Percentiles rank a stretch among this genome's conserved stretches.
Conservation (phyloP, 805 yeast genomes). For the Metschnikowia lachancei region DNA sequence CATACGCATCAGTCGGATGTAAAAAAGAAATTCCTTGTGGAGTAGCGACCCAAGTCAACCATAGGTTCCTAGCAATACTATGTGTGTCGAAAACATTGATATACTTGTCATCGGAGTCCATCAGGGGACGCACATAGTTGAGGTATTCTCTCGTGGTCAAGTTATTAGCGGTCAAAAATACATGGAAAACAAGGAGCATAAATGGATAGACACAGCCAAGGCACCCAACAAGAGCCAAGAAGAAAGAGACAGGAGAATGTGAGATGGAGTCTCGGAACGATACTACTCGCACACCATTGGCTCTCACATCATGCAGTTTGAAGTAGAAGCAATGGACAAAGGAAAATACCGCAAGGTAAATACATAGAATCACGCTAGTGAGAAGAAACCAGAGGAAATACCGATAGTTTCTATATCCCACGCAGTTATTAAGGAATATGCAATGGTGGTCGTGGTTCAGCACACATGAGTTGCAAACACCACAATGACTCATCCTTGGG, state of each 20-base stretch:
- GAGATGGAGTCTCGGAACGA: conserved; percentile 10
- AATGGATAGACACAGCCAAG: conserved; percentile 55
- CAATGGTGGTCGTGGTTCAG: conserved; percentile 73
- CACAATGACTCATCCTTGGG: conserved; percentile 67
- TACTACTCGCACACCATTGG: background rate
- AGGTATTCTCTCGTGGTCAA: conserved; percentile 75
- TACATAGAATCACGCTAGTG: conserved; percentile 22
- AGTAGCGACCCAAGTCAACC: conserved; percentile 38
- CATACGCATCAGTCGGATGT: conserved; percentile 8
- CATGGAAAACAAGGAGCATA: conserved; percentile 51
- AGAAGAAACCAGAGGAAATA: conserved; percentile 36
- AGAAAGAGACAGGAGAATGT: conserved; percentile 39
- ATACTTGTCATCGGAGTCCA: conserved; percentile 30
- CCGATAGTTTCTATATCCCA: conserved; percentile 39
- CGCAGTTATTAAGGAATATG: conserved; percentile 51
- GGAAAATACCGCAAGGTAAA: conserved; percentile 11
- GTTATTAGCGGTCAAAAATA: conserved; percentile 52
- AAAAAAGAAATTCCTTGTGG: conserved; percentile 23
- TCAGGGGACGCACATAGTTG: conserved; percentile 38
- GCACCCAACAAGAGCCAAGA: conserved; percentile 50
- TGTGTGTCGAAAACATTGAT: conserved; percentile 32
- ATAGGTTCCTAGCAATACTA: conserved; percentile 28
- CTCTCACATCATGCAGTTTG: background rate
- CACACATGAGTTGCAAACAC: conserved; percentile 64
- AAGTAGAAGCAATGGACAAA: conserved; percentile 21